These are phyloP conservation scores for Malus sieversii DNA, from an alignment of 306 rosid species.

Conservation along the genomic window DNA sequence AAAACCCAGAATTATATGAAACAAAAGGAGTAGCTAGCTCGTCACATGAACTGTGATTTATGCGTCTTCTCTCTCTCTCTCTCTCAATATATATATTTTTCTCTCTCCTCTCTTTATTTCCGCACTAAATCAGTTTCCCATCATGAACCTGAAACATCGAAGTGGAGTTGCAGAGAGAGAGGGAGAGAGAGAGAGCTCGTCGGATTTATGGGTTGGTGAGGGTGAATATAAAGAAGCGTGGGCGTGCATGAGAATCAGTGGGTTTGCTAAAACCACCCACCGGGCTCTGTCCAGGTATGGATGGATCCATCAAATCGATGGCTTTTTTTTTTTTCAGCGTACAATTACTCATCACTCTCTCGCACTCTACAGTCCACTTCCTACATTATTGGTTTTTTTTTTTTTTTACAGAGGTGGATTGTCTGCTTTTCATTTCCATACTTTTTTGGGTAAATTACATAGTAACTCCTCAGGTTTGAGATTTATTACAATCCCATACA, in stretches of 20 bases:
- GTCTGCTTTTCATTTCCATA: too few relatives aligned
- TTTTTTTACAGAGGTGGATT: too few relatives aligned
- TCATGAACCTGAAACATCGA: slow-evolving; percentile 37
- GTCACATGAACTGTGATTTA: not conserved
- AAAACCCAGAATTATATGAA: not conserved
- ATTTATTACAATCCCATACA: too few relatives aligned
- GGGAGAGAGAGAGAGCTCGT: slow-evolving; percentile 13
- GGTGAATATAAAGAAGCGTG: slow-evolving; percentile 34
- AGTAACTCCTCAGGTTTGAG: too few relatives aligned
- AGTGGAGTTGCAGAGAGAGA: slow-evolving; percentile 26
- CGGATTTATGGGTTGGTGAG: slow-evolving; percentile 23
- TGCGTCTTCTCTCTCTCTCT: not conserved
- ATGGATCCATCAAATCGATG: not conserved
- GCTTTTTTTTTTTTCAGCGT: not conserved
- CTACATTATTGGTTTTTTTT: not conserved
- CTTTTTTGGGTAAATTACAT: too few relatives aligned
- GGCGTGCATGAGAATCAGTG: slow-evolving; percentile 31
- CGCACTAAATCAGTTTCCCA: slow-evolving; percentile 39
- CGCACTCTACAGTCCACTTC: not conserved
- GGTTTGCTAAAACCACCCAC: slow-evolving; percentile 30
- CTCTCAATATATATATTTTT: not conserved
- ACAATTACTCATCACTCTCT: not conserved
- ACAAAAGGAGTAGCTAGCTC: too few relatives aligned
- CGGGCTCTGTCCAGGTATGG: not conserved
- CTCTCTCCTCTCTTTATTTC: slow-evolving; percentile 4